These are phyloP conservation scores for Neonectria sp. DNA, from an alignment of 2,329 filamentous ascomycete genomes.

Conservation along the genomic window DNA sequence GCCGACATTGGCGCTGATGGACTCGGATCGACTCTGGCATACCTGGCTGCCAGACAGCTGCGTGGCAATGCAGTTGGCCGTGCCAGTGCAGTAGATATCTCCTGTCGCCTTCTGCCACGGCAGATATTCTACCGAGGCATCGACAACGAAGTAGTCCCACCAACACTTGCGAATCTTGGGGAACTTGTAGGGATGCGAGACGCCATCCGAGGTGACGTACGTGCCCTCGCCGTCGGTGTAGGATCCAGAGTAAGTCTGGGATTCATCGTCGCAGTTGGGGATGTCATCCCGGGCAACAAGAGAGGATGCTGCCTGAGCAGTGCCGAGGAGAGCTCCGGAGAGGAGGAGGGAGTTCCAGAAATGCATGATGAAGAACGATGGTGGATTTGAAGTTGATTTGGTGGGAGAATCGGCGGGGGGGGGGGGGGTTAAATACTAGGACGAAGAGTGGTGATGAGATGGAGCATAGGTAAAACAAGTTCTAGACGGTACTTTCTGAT, in stretches of 20 bases:
- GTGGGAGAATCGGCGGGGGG: background rate
- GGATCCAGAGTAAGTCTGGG: too few species aligned
- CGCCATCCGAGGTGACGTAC: slow-evolving; percentile 3
- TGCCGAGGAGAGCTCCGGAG: background rate
- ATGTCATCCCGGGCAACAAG: background rate
- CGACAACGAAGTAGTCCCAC: slow-evolving; percentile 21
- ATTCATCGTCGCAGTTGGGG: background rate
- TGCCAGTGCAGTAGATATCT: background rate
- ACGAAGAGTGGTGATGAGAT: background rate
- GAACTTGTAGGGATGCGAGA: slow-evolving; percentile 18
- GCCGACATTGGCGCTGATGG: background rate
- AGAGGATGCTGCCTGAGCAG: background rate
- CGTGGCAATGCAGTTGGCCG: background rate
- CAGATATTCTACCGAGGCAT: slow-evolving; percentile 4
- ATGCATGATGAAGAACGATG: background rate
- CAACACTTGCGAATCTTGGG: slow-evolving; percentile 18
- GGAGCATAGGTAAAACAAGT: background rate
- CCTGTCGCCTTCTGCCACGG: slow-evolving; percentile 11
- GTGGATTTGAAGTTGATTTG: background rate
- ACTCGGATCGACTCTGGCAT: background rate
- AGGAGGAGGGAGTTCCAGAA: background rate
- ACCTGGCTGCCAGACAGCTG: background rate
- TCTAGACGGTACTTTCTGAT: too few species aligned
- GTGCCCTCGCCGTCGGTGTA: background rate
- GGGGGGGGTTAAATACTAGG: too few species aligned